A percentile compares a stretch with the other conserved stretches of the same genome.
Evolutionary conservation across 75 land plant species (phyloP).

Genomic region (Pinus taeda): DNA sequence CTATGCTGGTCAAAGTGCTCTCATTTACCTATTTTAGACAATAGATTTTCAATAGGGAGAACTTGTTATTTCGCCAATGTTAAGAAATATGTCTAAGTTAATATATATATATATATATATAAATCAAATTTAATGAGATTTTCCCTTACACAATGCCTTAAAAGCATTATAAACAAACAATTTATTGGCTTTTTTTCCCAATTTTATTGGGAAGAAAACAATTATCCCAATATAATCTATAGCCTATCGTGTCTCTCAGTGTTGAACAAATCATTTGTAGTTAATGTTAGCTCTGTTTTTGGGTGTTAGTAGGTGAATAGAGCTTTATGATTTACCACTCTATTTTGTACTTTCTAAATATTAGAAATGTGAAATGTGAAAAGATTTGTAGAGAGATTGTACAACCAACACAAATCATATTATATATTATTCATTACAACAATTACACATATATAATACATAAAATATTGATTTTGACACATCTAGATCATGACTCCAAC

Average conservation of each 20-base stretch:
- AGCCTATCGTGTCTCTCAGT: not conserved
- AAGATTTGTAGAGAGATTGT: too few relatives aligned
- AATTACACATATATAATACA: too few relatives aligned
- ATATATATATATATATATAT: not conserved
- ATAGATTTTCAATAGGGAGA: not conserved
- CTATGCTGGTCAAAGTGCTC: not conserved
- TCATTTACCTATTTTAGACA: not conserved
- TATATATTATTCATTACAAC: too few relatives aligned
- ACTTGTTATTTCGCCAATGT: not conserved
- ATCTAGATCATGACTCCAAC: too few relatives aligned
- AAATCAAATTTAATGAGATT: not conserved
- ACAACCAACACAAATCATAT: too few relatives aligned
- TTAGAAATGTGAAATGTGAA: too few relatives aligned
- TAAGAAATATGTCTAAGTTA: not conserved
- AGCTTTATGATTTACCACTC: too few relatives aligned
- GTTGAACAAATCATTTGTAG: too few relatives aligned
- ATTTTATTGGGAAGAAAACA: constrained; percentile 1
- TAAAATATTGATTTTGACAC: too few relatives aligned
- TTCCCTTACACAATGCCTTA: not conserved
- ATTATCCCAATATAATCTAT: not conserved
- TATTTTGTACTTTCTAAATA: too few relatives aligned
- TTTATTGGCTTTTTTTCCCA: not conserved
- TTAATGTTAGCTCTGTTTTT: too few relatives aligned
- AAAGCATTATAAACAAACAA: not conserved
- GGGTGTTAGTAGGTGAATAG: too few relatives aligned